Percentiles rank a stretch among this genome's conserved stretches.
Evolutionary conservation across 345 rosid species (phyloP).

Genomic region (Salix arbutifolia): DNA sequence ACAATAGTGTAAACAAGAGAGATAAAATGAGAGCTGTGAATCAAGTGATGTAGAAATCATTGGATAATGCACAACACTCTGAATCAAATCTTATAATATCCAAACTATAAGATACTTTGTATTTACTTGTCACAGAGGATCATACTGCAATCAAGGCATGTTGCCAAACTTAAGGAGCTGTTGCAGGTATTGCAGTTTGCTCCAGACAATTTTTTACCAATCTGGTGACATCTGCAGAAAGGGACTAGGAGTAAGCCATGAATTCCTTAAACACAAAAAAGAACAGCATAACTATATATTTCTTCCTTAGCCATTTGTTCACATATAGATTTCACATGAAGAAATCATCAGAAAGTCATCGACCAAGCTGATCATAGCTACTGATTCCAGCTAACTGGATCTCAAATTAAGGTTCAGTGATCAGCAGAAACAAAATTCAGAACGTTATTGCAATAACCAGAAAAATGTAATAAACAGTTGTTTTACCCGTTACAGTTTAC

Average conservation of each 20-base stretch:
- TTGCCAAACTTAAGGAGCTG: constrained; percentile 47
- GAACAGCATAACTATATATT: background rate
- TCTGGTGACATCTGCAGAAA: constrained; percentile 52
- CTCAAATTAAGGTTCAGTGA: background rate
- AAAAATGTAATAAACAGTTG: too few species aligned
- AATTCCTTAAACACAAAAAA: background rate
- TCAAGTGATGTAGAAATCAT: background rate
- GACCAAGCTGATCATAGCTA: too few species aligned
- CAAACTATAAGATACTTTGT: background rate
- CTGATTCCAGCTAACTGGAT: too few species aligned
- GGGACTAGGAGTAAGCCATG: background rate
- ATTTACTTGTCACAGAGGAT: constrained; percentile 61
- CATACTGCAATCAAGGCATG: constrained; percentile 57
- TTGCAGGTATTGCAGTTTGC: constrained; percentile 56
- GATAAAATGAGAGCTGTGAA: background rate
- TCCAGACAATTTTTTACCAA: constrained; percentile 37
- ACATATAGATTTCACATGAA: background rate
- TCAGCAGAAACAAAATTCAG: background rate
- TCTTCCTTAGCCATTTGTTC: background rate
- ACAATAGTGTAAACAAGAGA: background rate
- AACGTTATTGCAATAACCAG: too few species aligned
- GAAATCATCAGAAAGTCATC: too few species aligned
- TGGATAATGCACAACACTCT: background rate
- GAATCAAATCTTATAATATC: background rate
- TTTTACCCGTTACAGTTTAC: too few species aligned